Evolutionary conservation across 352 stramenopile species (phyloP).

Genomic region (Phytophthora meadii): DNA sequence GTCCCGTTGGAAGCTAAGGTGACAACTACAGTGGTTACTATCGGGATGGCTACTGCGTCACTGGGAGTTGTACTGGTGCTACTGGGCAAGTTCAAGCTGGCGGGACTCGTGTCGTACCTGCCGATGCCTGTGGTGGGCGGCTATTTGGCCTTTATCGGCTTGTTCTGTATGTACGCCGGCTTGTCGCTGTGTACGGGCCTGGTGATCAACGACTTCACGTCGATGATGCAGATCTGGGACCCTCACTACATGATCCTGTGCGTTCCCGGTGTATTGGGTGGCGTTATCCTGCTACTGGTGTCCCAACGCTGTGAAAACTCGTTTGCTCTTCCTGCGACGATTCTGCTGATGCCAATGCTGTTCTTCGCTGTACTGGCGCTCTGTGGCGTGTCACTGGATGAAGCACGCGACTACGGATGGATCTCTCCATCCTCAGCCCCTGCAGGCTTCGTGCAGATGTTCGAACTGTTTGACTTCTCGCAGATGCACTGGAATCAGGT

Average conservation of each 20-base stretch:
- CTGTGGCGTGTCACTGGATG: conserved; percentile 83
- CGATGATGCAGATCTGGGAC: conserved; percentile 77
- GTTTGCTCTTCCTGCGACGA: conserved; percentile 75
- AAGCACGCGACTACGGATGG: conserved; percentile 93
- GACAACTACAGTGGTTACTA: conserved; percentile 94
- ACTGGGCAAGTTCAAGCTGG: conserved; percentile 94
- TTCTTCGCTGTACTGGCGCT: conserved; percentile 93
- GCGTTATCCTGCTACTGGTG: conserved; percentile 84
- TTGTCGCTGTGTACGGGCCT: conserved; percentile 92
- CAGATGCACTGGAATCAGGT: conserved; percentile 92
- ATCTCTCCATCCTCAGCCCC: conserved; percentile 78
- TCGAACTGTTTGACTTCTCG: conserved; percentile 92
- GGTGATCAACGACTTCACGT: conserved; percentile 89
- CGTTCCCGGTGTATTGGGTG: conserved; percentile 84
- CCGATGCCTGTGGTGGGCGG: conserved; percentile 97
- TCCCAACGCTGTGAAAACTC: conserved; percentile 83
- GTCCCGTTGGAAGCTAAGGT: conserved; percentile 83
- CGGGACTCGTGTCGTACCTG: conserved; percentile 96
- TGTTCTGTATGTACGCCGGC: conserved; percentile 95
- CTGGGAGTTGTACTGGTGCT: conserved; percentile 95
- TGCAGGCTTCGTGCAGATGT: conserved; percentile 73
- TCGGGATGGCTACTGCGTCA: conserved; percentile 91
- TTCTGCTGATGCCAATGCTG: conserved; percentile 87
- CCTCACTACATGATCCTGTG: conserved; percentile 81
- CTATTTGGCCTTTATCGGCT: conserved; percentile 98